Evolutionary conservation across 2,329 filamentous ascomycete genomes (phyloP), one percentile per base, ranked within the genome.

Genomic region (Xylariomycetidae sp.): DNA sequence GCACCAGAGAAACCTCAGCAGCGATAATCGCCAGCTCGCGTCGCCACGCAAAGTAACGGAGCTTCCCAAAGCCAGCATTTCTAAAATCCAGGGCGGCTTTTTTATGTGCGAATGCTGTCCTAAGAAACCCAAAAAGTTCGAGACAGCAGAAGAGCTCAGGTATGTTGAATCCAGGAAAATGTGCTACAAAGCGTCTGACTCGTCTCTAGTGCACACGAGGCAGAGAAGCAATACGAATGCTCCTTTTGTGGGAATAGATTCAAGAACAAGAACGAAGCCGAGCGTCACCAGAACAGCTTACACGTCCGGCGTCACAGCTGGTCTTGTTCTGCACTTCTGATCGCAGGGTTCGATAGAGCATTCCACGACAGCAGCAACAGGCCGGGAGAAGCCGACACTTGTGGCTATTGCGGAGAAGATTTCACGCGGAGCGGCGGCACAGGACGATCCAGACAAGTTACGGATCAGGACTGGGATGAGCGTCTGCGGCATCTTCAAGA

Each of bases 261-360:
- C 69, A 96, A 96, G 64, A 96, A 96, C 65, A 96, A 96, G 64
- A 96, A 96, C 52, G 92, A 96, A 64, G 89, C 89, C 3, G 90
- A 96, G 60, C 79, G 92, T 19, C 90, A 96, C 57, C 89, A 95
- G 54, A 96, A 95, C 53, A 95, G 89, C 10, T 75, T 96, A 9
- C 90, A 96, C 59, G 74, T 96, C 7, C 79, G 90, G 20, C 81
- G 84, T 16, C 88, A 96, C 63, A 95, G 89, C 30, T 98, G 92
- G 92, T 95, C 90, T 9, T 98, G 92, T 59, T 89, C 88, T 19
- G 86, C 89, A 1, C 75, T 98, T 17, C 47, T 56, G 24, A 38
- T 52, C 15, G 76, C 76, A 9, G 72, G 77, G 39, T 86, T 78
- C 51, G 77, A 87, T 52, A 79, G 84, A 12, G 90, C 87, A 2